phyloP scores from a whole-genome alignment of 345 rosid species.

The Dipteronia dyeriana region DNA sequence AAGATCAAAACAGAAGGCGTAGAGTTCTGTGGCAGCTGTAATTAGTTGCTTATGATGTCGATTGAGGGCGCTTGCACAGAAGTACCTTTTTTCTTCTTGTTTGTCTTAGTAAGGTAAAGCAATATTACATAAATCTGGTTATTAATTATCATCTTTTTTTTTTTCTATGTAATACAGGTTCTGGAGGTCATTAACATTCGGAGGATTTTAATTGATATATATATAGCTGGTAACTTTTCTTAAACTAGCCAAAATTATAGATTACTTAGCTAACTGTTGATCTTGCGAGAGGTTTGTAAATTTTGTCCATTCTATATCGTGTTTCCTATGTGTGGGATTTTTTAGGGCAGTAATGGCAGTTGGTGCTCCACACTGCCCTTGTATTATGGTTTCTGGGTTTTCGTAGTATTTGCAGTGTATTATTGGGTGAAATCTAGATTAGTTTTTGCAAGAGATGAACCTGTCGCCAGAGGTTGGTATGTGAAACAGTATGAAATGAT shows the following conservation, averaged over 20 bases:
- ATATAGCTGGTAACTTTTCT: not conserved
- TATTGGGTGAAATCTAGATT: not conserved
- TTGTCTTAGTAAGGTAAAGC: not conserved
- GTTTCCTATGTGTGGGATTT: not conserved
- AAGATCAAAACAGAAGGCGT: conserved; percentile 33
- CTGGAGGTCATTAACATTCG: not conserved
- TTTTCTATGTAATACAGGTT: not conserved
- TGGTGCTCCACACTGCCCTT: not conserved
- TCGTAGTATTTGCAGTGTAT: not conserved
- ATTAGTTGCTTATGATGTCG: not conserved
- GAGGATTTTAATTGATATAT: not conserved
- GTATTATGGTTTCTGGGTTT: not conserved
- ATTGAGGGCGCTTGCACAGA: not conserved
- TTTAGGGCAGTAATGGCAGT: conserved; percentile 7
- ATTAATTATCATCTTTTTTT: not conserved
- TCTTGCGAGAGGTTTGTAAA: conserved; percentile 18
- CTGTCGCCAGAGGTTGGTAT: not conserved
- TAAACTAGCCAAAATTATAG: not conserved
- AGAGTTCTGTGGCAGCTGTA: conserved; percentile 16
- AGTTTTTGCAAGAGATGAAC: not conserved
- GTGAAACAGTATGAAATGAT: not conserved
- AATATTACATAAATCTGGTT: not conserved
- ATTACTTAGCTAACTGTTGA: conserved; percentile 12
- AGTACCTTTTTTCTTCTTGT: conserved; percentile 1
- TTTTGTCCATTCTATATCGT: conserved; percentile 17